Evolutionary conservation across 169 alveolate species (phyloP), one percentile per base, ranked within the genome.

Genomic region (Cryptosporidium sp.): DNA sequence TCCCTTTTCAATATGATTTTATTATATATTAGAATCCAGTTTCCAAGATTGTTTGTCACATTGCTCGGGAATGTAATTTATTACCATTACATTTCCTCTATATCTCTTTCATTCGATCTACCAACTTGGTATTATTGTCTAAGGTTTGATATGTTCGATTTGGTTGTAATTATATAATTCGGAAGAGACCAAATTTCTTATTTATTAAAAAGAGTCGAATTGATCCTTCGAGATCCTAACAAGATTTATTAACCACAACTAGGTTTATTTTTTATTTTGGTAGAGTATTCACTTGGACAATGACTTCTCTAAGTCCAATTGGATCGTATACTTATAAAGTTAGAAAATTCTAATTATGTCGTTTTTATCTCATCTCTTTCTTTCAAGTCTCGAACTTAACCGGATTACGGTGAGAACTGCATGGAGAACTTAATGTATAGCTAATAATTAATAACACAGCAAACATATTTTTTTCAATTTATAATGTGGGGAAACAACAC

Each of bases 1-100:
- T 80, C 89, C 89, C 29, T 80, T 80, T 61, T 80, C 89, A 23
- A 80, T 80, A 45, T 80, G 37, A 80, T 41, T 23, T 61, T 33
- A 58, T 80, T 65, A 65, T 65, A 65, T 65, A 65, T 65, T 65
- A 55, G 71, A 65, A 65, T 65, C 71, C 71, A 10, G 71, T 65
- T 65, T 65, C 51, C 50, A 65, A 65, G 71, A 65, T 65, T 65
- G 69, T 59, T 59, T 26, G 50, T 33, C 71, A 18, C 43, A 65
- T 26, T 65, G 0, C 51, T 65, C 29, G 6, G 71, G 26, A 65
- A 65, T 65, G 9, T 65, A 65, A 65, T 65, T 65, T 51, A 65
- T 65, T 37, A 35, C 18, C 41, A 35, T 65, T 31, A n/a, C 10
- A 21, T 37, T 7, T 65, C 33, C 23, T 58, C 16, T 31, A 65